Evolutionary conservation across 1,139 yeast genomes (phyloP).

Genomic region (Taiozyma sp.): DNA sequence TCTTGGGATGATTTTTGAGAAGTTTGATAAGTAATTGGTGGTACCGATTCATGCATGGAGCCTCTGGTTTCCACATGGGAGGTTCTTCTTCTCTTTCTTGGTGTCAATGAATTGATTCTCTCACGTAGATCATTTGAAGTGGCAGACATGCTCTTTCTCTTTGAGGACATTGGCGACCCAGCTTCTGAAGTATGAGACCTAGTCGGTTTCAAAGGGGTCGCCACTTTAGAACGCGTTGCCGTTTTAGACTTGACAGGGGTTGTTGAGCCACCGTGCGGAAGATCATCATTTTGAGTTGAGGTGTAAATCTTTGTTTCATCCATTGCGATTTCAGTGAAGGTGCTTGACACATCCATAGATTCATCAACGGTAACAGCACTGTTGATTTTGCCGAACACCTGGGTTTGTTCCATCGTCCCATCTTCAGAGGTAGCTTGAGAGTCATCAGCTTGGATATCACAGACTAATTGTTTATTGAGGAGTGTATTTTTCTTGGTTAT

Average conservation of each 20-base stretch:
- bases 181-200: conserved; percentile 23
- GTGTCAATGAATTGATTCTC: conserved; percentile 20
- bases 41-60: background rate
- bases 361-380: background rate
- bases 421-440: conserved; percentile 3
- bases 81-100: conserved; percentile 21
- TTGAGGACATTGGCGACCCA: conserved; percentile 23
- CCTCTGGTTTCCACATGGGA: background rate
- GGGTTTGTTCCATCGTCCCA: conserved; percentile 24
- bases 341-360: conserved; percentile 11
- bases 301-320: conserved; percentile 10
- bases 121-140: conserved; percentile 17
- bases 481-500: conserved; percentile 18
- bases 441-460: background rate
- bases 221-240: conserved; percentile 4
- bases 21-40: background rate
- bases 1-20: conserved; percentile 12
- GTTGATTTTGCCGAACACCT: conserved; percentile 4
- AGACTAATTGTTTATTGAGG: conserved; percentile 11
- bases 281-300: background rate
- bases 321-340: conserved; percentile 12
- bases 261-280: background rate
- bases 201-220: conserved; percentile 15
- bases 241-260: conserved; percentile 5
- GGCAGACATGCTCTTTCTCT: conserved; percentile 12